phyloP scores from a whole-genome alignment of 1,284 basidiomycete genomes.

The Malassezia psittaci region DNA sequence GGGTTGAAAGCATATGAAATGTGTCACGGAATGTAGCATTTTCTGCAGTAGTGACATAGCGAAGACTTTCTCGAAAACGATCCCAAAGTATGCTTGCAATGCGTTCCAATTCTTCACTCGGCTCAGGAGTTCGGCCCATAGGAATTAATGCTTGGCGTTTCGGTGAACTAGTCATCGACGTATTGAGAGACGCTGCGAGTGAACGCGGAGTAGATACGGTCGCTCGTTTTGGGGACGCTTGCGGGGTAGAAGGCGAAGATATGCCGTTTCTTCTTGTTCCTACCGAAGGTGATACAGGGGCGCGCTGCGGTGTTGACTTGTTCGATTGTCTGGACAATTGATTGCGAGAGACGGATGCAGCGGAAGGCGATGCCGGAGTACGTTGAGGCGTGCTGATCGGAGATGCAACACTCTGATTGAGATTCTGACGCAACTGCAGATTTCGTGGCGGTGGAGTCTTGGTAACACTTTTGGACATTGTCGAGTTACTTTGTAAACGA shows the following conservation, averaged over 20 bases:
- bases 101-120: slow-evolving; percentile 33
- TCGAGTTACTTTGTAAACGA: background rate
- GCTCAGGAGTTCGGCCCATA: slow-evolving; percentile 9
- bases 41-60: slow-evolving; percentile 26
- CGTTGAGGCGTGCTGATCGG: slow-evolving; percentile 5
- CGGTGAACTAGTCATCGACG: background rate
- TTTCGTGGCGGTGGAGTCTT: background rate
- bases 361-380: slow-evolving; percentile 1
- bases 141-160: slow-evolving; percentile 4
- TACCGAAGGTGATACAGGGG: background rate
- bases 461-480: too few relatives aligned
- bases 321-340: too few relatives aligned
- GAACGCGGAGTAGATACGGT: too few relatives aligned
- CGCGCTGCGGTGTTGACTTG: too few relatives aligned
- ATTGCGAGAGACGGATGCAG: too few relatives aligned
- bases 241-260: too few relatives aligned
- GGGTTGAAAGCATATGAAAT: slow-evolving; percentile 20
- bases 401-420: background rate
- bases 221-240: too few relatives aligned
- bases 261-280: too few relatives aligned
- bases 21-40: slow-evolving; percentile 28
- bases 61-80: slow-evolving; percentile 33
- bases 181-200: too few relatives aligned
- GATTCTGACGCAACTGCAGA: background rate
- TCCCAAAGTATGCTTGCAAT: slow-evolving; percentile 32